Conservation (phyloP, 148 eudicot species). For the Nepenthes mirabilis region DNA sequence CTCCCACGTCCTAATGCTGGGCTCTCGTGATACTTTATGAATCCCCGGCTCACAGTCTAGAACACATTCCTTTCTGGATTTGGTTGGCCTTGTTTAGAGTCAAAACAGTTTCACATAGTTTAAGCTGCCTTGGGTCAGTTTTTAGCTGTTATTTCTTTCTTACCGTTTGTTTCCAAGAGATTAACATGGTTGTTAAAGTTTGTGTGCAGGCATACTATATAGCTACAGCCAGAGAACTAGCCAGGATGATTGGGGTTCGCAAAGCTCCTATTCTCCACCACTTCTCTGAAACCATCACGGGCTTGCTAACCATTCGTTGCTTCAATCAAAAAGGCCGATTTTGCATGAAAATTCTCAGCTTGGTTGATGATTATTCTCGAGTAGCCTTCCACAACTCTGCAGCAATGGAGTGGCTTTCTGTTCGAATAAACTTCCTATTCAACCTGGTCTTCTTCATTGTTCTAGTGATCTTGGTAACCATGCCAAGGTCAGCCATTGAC, state of each 20-base stretch:
- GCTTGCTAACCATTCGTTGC: conserved; percentile 67
- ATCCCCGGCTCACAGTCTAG: too few species aligned
- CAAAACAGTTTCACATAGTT: too few species aligned
- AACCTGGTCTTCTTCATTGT: conserved; percentile 74
- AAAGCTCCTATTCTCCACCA: conserved; percentile 85
- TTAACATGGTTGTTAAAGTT: not conserved
- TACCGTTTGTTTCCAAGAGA: too few species aligned
- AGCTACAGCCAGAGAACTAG: conserved; percentile 76
- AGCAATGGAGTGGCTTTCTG: conserved; percentile 90
- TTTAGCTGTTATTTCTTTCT: not conserved
- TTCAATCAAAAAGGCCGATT: conserved; percentile 70
- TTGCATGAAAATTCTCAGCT: conserved; percentile 23
- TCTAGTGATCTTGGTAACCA: conserved; percentile 61
- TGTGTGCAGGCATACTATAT: conserved; percentile 65
- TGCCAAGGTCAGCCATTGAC: conserved; percentile 69
- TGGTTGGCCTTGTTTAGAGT: too few species aligned
- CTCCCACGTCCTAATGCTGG: too few species aligned
- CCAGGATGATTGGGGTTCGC: conserved; percentile 70
- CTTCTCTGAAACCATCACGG: conserved; percentile 63
- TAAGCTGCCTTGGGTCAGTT: not conserved
- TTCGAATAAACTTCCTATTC: conserved; percentile 72
- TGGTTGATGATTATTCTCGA: conserved; percentile 69
- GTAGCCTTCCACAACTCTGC: conserved; percentile 75
- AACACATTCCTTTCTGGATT: too few species aligned
- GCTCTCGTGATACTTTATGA: too few species aligned